A percentile compares a stretch with the other conserved stretches of the same genome.
Conservation (phyloP, 495 filamentous ascomycete genomes). For the Mytilinidion resinicola region DNA sequence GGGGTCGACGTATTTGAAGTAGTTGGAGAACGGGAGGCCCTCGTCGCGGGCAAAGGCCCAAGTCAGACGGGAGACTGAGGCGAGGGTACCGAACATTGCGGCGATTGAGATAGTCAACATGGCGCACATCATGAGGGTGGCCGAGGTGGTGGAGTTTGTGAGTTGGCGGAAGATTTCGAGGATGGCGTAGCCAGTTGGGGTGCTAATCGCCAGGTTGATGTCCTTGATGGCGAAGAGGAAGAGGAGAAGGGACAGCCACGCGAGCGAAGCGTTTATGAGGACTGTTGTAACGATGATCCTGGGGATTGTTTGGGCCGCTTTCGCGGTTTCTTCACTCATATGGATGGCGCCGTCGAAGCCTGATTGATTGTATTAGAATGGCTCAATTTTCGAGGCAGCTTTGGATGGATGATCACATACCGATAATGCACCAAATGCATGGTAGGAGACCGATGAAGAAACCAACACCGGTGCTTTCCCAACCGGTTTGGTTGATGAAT, state of each 20-base stretch:
- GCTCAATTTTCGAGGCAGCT: neutral
- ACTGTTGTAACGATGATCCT: slow-evolving; percentile 11
- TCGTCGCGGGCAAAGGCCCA: slow-evolving; percentile 28
- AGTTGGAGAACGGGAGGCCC: slow-evolving; percentile 23
- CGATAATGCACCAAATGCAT: slow-evolving; percentile 14
- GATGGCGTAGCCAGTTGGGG: neutral
- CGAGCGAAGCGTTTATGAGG: slow-evolving; percentile 13
- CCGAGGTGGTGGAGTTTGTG: neutral
- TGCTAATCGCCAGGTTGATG: neutral
- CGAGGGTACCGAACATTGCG: slow-evolving; percentile 4
- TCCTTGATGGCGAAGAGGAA: slow-evolving; percentile 13
- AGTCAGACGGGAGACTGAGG: slow-evolving; percentile 23
- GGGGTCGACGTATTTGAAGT: slow-evolving; percentile 33
- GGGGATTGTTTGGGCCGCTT: neutral
- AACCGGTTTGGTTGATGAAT: slow-evolving; percentile 11
- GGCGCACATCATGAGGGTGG: neutral
- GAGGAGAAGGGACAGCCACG: slow-evolving; percentile 11
- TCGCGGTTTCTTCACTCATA: slow-evolving; percentile 18
- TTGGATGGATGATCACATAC: neutral
- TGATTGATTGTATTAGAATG: neutral
- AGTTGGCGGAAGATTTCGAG: neutral
- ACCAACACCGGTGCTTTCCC: slow-evolving; percentile 20
- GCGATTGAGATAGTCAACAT: neutral
- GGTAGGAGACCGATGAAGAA: slow-evolving; percentile 22
- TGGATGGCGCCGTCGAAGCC: slow-evolving; percentile 28